These are phyloP conservation scores for Exophiala aquamarina DNA, from an alignment of 2,329 filamentous ascomycete genomes.

Conservation along the genomic window DNA sequence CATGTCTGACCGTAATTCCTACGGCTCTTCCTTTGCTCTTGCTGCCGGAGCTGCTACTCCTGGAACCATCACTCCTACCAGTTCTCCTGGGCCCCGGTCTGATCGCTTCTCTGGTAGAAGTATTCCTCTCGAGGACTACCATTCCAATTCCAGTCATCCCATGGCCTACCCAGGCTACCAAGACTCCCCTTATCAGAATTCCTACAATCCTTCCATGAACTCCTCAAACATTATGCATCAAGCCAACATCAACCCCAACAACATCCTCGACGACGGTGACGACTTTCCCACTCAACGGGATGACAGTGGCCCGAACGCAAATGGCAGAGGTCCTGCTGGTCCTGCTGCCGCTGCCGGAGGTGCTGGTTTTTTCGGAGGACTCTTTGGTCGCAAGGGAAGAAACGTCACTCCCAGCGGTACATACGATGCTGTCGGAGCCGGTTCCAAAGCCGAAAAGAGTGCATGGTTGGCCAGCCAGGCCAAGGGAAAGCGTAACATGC, in stretches of 20 bases:
- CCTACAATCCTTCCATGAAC: slow-evolving; percentile 55
- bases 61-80: slow-evolving; percentile 30
- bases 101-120: slow-evolving; percentile 47
- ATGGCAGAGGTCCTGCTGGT: slow-evolving; percentile 42
- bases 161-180: slow-evolving; percentile 42
- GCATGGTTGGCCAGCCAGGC: slow-evolving; percentile 63
- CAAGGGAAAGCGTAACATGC: slow-evolving; percentile 64
- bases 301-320: slow-evolving; percentile 57
- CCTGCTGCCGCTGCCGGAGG: slow-evolving; percentile 48
- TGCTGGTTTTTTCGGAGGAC: slow-evolving; percentile 42
- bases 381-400: slow-evolving; percentile 41
- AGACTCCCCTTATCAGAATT: slow-evolving; percentile 68
- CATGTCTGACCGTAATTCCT: slow-evolving; percentile 15
- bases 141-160: slow-evolving; percentile 33
- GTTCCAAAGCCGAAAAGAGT: slow-evolving; percentile 57
- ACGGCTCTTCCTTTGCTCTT: slow-evolving; percentile 25
- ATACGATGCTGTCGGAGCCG: slow-evolving; percentile 57
- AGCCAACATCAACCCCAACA: slow-evolving; percentile 62
- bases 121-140: slow-evolving; percentile 48
- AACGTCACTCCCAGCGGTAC: slow-evolving; percentile 42
- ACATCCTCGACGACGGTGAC: slow-evolving; percentile 84
- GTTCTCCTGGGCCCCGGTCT: slow-evolving; percentile 26
- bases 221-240: slow-evolving; percentile 49
- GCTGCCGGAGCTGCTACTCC: slow-evolving; percentile 28
- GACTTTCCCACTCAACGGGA: slow-evolving; percentile 66